These are phyloP conservation scores for Candida neerlandica DNA, from an alignment of 1,139 yeast species.

Conservation along the genomic window DNA sequence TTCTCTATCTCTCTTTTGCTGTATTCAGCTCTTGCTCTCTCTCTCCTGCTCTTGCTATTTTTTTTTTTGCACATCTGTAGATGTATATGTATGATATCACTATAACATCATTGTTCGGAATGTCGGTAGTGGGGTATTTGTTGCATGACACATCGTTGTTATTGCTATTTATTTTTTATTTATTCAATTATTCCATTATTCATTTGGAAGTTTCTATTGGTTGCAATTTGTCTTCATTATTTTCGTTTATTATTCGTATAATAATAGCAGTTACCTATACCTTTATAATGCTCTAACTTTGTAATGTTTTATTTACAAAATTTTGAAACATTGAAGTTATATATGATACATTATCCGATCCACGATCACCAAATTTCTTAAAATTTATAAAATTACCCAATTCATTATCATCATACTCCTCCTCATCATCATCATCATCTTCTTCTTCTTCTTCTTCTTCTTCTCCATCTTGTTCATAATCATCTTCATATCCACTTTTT, in stretches of 20 bases:
- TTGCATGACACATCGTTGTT: too few relatives aligned
- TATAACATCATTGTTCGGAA: not conserved
- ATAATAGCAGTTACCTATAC: not conserved
- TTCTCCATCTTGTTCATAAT: constrained; percentile 9
- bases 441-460: constrained; percentile 17
- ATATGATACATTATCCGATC: constrained; percentile 29
- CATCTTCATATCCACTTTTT: constrained; percentile 17
- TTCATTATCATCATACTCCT: constrained; percentile 21
- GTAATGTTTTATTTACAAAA: constrained; percentile 33
- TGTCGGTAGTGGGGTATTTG: not conserved
- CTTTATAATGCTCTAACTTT: not conserved
- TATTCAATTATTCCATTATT: too few relatives aligned
- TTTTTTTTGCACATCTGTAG: too few relatives aligned
- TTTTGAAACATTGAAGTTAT: constrained; percentile 43
- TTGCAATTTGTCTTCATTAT: not conserved
- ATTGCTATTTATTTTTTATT: too few relatives aligned
- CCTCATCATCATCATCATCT: constrained; percentile 22
- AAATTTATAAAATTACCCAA: constrained; percentile 30
- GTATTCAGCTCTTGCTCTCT: too few relatives aligned
- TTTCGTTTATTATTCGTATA: not conserved
- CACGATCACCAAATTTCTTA: constrained; percentile 27
- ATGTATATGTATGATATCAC: too few relatives aligned
- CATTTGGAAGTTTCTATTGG: too few relatives aligned
- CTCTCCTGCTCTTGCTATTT: too few relatives aligned
- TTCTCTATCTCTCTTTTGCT: too few relatives aligned